phyloP scores from a whole-genome alignment of 129 eudicot genomes.

The Flaveria bidentis region DNA sequence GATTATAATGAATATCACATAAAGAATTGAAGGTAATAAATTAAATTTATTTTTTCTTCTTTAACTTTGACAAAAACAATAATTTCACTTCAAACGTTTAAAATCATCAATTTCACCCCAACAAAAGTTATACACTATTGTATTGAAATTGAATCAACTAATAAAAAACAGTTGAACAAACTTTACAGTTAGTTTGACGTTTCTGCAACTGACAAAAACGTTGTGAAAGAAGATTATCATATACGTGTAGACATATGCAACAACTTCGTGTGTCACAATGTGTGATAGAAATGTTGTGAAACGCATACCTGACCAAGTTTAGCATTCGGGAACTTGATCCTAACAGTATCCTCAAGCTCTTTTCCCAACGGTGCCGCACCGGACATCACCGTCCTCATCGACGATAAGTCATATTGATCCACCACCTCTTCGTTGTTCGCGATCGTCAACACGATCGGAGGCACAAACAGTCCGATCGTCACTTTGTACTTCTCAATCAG shows the following conservation, averaged over 20 bases:
- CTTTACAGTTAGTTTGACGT: too few relatives aligned
- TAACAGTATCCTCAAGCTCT: conserved; percentile 83
- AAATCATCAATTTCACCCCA: too few relatives aligned
- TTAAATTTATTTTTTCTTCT: background rate
- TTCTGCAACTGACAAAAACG: too few relatives aligned
- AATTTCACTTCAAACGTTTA: too few relatives aligned
- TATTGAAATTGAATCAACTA: too few relatives aligned
- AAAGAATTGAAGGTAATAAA: too few relatives aligned
- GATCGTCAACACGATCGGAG: conserved; percentile 85
- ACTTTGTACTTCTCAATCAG: conserved; percentile 68
- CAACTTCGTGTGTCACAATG: background rate
- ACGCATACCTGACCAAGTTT: conserved; percentile 82
- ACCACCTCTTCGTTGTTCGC: conserved; percentile 63
- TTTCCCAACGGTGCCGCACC: conserved; percentile 98
- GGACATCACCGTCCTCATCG: conserved; percentile 74
- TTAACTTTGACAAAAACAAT: too few relatives aligned
- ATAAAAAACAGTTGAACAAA: too few relatives aligned
- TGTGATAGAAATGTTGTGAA: conserved; percentile 2
- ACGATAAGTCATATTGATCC: conserved; percentile 66
- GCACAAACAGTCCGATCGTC: conserved; percentile 88
- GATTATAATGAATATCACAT: background rate
- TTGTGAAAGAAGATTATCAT: background rate
- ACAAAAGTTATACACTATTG: too few relatives aligned
- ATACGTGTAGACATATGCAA: conserved; percentile 19
- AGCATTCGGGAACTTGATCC: conserved; percentile 81